A percentile compares a stretch with the other conserved stretches of the same genome.
Conservation (phyloP, 2,329 filamentous ascomycete species). For the Pseudonectria buxi region DNA sequence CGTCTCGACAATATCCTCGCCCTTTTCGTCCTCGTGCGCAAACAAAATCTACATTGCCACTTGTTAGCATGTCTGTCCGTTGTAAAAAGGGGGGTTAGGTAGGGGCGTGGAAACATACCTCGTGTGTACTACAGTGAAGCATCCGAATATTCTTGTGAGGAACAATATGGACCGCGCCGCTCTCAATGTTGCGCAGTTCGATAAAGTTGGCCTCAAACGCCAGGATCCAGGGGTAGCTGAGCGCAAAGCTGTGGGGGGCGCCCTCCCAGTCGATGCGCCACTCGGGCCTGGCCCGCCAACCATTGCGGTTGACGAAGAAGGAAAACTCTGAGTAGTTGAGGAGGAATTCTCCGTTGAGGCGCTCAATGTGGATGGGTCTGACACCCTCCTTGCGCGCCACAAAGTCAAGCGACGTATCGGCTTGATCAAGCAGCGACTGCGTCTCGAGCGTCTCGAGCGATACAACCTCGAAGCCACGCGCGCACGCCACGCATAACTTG, state of each 20-base stretch:
- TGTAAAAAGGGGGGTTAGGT: neutral
- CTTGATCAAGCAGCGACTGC: conserved; percentile 92
- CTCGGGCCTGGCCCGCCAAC: conserved; percentile 90
- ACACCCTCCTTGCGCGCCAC: conserved; percentile 90
- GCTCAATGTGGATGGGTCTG: conserved; percentile 93
- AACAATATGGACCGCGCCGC: conserved; percentile 88
- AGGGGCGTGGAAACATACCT: conserved; percentile 51
- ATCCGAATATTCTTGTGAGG: conserved; percentile 95
- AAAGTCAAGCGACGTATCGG: conserved; percentile 95
- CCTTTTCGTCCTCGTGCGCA: conserved; percentile 91
- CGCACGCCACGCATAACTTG: conserved; percentile 93
- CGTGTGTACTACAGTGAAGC: conserved; percentile 93
- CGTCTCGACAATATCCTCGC: conserved; percentile 87
- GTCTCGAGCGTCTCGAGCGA: conserved; percentile 96
- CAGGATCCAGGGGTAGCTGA: conserved; percentile 94
- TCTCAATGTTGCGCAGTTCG: conserved; percentile 92
- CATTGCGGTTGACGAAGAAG: conserved; percentile 98
- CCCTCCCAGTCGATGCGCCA: conserved; percentile 99
- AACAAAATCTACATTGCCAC: conserved; percentile 86
- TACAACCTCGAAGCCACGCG: conserved; percentile 93
- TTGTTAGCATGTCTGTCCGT: conserved; percentile 6
- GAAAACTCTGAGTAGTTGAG: conserved; percentile 98
- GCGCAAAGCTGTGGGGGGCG: conserved; percentile 81
- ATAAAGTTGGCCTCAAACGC: conserved; percentile 98
- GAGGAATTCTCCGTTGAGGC: conserved; percentile 92